Conservation (phyloP, 2,329 filamentous ascomycete genomes). For the Akanthomyces muscarius region DNA sequence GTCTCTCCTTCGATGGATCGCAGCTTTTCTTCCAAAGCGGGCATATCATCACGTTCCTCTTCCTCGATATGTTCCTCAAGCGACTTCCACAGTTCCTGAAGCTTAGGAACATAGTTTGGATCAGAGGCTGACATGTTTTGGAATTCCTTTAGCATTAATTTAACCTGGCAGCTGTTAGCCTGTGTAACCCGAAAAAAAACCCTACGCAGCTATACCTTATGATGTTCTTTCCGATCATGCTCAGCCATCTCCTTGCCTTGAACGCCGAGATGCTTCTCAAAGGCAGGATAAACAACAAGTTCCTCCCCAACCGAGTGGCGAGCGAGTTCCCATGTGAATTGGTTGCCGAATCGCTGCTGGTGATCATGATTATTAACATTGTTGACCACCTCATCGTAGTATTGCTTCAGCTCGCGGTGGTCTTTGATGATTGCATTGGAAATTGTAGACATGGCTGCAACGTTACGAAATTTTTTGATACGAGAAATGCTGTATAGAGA, state of each 20-base stretch:
- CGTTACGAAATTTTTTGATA: background rate
- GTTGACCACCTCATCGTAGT: constrained; percentile 39
- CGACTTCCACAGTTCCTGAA: constrained; percentile 40
- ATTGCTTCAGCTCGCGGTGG: constrained; percentile 31
- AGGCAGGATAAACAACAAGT: constrained; percentile 49
- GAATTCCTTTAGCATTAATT: constrained; percentile 46
- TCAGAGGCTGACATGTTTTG: constrained; percentile 41
- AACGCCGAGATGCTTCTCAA: constrained; percentile 44
- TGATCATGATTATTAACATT: constrained; percentile 33
- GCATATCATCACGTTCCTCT: constrained; percentile 48
- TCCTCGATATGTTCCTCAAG: constrained; percentile 45
- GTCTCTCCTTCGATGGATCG: constrained; percentile 28
- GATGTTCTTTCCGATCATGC: constrained; percentile 45
- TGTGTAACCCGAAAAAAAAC: background rate
- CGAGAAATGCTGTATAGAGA: no score
- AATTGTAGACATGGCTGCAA: constrained; percentile 18
- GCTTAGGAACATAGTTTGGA: constrained; percentile 38
- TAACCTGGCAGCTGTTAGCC: constrained; percentile 37
- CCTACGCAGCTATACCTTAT: constrained; percentile 29
- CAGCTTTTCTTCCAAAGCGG: constrained; percentile 43
- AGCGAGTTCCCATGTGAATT: constrained; percentile 46
- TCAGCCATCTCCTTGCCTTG: constrained; percentile 42
- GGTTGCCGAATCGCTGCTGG: constrained; percentile 40
- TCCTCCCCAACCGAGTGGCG: constrained; percentile 47
- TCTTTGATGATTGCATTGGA: constrained; percentile 28